Base-by-base conservation (phyloP, 768 basidiomycete species). In the Kwoniella botswanensis region DNA sequence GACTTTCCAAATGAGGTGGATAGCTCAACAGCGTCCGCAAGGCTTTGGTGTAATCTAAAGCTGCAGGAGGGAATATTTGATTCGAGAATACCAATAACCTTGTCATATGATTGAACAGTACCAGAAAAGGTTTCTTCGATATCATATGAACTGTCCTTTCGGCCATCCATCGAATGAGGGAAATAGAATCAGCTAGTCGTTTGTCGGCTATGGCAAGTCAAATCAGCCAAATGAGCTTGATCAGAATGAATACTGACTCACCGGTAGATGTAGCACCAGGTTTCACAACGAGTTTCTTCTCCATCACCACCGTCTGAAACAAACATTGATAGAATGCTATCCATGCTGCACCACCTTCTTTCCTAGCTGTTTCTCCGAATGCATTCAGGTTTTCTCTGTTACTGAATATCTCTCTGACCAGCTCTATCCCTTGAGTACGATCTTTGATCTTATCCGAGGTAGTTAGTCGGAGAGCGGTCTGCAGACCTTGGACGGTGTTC, bases 21-120 rank as follows among this genome's bases (percentile, higher is more conserved):
- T 89, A 90, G 67, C 85, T 85, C 63, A 93, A 84, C 10, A 98
- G 79, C 68, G 85, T 85, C 66, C 88, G 88, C 60, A 97, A 85
- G 0, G 91, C 87, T 80, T 95, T 95, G 67, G 91, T 86, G 81
- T 93, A 95, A 82, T 95, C 89, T 72, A 92, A 83, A 12, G 92
- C 89, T 3, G 93, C 86, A 0, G 90, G 88, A 3, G 85, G 78
- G 70, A 90, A 86, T 15, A 97, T 84, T 44, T 85, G 79, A 46
- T 86, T 86, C 22, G 86, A 85, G 76, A 88, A 77, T 4, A 88
- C 85, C 62, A 94, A 86, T 60, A 87, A 87, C 69, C 88, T 87
- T 13, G 85, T 84, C 55, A 97, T 84, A 79, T 94, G 91, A 10
- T 86, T 86, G 64, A 92, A 85, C 41, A 95, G 73, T 3, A 88